These are phyloP conservation scores for Tetrapisispora pingtungensis DNA, from an alignment of 805 yeast genomes.

Conservation along the genomic window DNA sequence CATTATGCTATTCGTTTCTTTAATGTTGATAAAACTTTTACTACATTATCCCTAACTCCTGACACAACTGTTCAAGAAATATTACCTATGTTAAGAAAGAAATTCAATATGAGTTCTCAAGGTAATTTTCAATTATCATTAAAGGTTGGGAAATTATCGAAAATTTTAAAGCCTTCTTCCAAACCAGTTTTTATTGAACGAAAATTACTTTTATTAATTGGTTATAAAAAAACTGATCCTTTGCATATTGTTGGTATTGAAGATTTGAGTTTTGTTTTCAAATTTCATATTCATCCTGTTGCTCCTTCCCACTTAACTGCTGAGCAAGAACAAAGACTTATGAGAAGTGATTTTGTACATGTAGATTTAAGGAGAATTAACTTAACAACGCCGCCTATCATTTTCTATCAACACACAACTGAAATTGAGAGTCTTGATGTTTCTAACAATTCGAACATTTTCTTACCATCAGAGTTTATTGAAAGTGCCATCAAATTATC, in stretches of 20 bases:
- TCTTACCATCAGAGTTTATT: constrained; percentile 74
- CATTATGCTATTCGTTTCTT: constrained; percentile 54
- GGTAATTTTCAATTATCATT: constrained; percentile 70
- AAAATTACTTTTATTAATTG: constrained; percentile 61
- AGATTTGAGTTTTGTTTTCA: constrained; percentile 72
- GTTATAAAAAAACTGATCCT: constrained; percentile 69
- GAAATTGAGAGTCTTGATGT: constrained; percentile 77
- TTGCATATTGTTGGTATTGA: constrained; percentile 72
- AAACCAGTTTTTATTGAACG: constrained; percentile 71
- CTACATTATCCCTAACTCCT: constrained; percentile 67
- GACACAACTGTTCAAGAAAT: constrained; percentile 71
- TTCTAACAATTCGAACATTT: constrained; percentile 77
- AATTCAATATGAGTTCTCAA: constrained; percentile 60
- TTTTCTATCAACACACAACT: constrained; percentile 67
- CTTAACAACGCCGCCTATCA: constrained; percentile 75
- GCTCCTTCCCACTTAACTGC: constrained; percentile 49
- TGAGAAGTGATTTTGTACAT: constrained; percentile 50
- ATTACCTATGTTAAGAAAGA: constrained; percentile 59
- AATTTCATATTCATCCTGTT: constrained; percentile 61
- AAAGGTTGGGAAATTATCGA: constrained; percentile 64
- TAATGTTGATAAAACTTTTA: constrained; percentile 74
- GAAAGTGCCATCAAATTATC: constrained; percentile 67
- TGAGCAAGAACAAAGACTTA: constrained; percentile 60
- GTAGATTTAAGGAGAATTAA: constrained; percentile 66
- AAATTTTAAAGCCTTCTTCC: constrained; percentile 62